These are phyloP conservation scores for Aspergillus sclerotiicarbonarius DNA, from an alignment of 495 filamentous ascomycete species.

Conservation along the genomic window DNA sequence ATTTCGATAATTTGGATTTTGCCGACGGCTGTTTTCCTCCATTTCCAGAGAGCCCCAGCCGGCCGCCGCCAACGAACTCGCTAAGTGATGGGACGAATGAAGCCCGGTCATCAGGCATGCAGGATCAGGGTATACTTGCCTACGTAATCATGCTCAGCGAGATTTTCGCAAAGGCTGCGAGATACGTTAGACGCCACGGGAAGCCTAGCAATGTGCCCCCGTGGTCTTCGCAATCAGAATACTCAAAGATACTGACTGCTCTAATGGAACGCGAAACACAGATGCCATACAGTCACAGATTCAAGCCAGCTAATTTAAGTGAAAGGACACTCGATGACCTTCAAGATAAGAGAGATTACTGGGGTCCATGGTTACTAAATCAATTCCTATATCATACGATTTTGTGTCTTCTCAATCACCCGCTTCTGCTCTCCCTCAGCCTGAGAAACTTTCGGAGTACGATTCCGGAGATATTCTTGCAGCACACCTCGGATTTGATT, in stretches of 20 bases:
- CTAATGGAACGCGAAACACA: conserved; percentile 50
- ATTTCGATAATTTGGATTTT: conserved; percentile 39
- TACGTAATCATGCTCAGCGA: conserved; percentile 48
- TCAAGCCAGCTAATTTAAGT: conserved; percentile 42
- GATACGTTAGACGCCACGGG: conserved; percentile 45
- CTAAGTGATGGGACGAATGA: conserved; percentile 20
- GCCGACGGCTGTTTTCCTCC: conserved; percentile 35
- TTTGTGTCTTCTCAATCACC: conserved; percentile 48
- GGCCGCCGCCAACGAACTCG: conserved; percentile 26
- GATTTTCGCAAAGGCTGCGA: conserved; percentile 41
- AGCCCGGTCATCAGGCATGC: conserved; percentile 25
- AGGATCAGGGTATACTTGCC: conserved; percentile 46
- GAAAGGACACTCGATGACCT: conserved; percentile 41
- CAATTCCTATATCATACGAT: conserved; percentile 52
- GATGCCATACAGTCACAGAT: conserved; percentile 47
- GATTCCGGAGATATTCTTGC: conserved; percentile 50
- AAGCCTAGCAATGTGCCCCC: conserved; percentile 44
- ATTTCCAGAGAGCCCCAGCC: conserved; percentile 30
- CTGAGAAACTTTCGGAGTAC: conserved; percentile 45
- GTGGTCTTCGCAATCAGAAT: conserved; percentile 51
- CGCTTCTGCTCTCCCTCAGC: conserved; percentile 43
- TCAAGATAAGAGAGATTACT: conserved; percentile 42
- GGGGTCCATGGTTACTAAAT: conserved; percentile 49
- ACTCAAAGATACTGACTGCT: conserved; percentile 44
- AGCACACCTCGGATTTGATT: conserved; percentile 47